A percentile compares a stretch with the other conserved stretches of the same genome.
Conservation (phyloP, 768 basidiomycete genomes). For the Lentinula boryana region DNA sequence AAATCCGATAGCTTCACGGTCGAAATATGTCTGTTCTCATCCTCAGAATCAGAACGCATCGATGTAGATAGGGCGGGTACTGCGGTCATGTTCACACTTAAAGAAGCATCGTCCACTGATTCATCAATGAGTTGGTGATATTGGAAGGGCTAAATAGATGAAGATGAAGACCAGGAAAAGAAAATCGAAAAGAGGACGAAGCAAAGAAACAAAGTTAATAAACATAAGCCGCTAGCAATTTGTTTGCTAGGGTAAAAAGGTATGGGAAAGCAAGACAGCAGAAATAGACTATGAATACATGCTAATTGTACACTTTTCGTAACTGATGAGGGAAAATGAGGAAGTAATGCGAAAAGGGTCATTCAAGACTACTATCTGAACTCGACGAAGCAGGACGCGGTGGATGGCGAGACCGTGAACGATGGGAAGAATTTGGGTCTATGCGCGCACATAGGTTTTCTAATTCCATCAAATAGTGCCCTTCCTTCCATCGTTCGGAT, state of each 20-base stretch:
- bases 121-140: background rate
- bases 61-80: too few species aligned
- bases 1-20: too few species aligned
- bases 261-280: background rate
- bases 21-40: too few species aligned
- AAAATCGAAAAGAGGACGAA: background rate
- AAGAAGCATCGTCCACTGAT: too few species aligned
- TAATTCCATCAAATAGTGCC: constrained; percentile 52
- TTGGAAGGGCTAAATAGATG: background rate
- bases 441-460: constrained; percentile 29
- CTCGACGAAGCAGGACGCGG: constrained; percentile 1
- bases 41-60: too few species aligned
- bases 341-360: background rate
- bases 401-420: background rate
- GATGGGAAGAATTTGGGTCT: constrained; percentile 1
- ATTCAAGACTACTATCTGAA: constrained; percentile 13
- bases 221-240: background rate
- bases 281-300: background rate
- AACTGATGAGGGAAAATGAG: background rate
- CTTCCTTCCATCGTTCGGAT: constrained; percentile 61
- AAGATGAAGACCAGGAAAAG: background rate
- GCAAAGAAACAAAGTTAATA: constrained; percentile 1
- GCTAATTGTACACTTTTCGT: background rate
- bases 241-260: background rate
- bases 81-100: too few species aligned